phyloP scores from a whole-genome alignment of 1,284 basidiomycete species.

The Golubevia pallescens region DNA sequence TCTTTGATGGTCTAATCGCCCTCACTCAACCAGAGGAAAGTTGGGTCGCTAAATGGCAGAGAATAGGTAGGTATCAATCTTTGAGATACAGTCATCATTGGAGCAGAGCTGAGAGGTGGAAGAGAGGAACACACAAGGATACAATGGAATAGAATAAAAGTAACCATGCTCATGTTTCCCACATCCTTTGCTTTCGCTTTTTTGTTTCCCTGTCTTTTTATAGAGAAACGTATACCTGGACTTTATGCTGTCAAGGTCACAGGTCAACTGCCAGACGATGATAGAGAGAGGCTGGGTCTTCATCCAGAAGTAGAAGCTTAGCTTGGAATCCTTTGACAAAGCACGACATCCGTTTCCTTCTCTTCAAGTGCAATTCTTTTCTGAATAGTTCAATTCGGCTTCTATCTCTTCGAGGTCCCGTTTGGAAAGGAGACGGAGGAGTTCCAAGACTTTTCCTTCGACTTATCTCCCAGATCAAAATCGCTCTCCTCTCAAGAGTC shows the following conservation, averaged over 20 bases:
- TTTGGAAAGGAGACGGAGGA: too few relatives aligned
- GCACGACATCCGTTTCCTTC: too few relatives aligned
- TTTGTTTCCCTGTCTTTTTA: constrained; percentile 3
- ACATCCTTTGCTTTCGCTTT: background rate
- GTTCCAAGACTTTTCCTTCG: too few relatives aligned
- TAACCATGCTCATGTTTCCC: background rate
- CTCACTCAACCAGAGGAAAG: constrained; percentile 85
- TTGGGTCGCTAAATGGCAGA: constrained; percentile 76
- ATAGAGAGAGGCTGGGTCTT: constrained; percentile 5
- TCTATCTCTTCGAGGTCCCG: too few relatives aligned
- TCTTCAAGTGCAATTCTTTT: too few relatives aligned
- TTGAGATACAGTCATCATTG: background rate
- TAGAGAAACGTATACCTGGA: constrained; percentile 59
- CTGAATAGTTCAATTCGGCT: too few relatives aligned
- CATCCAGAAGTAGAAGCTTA: too few relatives aligned
- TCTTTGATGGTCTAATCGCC: constrained; percentile 90
- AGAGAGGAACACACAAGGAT: background rate
- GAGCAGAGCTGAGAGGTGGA: background rate
- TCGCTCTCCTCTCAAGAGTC: too few relatives aligned
- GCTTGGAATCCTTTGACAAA: too few relatives aligned
- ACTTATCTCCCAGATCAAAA: too few relatives aligned
- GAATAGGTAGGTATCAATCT: background rate
- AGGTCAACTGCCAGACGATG: constrained; percentile 42
- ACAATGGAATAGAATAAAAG: background rate
- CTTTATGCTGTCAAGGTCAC: constrained; percentile 61